Evolutionary conservation across 257 asterid genomes (phyloP).

Genomic region (Striga asiatica): DNA sequence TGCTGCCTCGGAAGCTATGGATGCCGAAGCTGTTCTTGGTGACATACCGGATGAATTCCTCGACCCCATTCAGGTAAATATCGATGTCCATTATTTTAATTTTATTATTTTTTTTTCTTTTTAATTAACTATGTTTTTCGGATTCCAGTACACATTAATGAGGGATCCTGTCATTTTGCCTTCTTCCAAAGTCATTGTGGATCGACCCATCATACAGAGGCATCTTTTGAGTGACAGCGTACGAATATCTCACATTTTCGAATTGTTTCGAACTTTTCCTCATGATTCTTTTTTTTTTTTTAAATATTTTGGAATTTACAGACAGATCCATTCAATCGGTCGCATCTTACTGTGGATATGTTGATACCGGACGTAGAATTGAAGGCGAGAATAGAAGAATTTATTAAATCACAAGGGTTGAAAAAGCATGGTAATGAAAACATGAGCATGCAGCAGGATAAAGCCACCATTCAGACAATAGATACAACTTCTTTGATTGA

Average conservation of each 20-base stretch:
- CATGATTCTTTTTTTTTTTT: neutral
- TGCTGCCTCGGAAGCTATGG: slow-evolving; percentile 87
- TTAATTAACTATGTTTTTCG: slow-evolving; percentile 12
- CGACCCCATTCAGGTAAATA: slow-evolving; percentile 87
- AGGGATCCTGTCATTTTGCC: slow-evolving; percentile 93
- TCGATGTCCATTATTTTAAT: neutral
- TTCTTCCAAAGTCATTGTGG: slow-evolving; percentile 66
- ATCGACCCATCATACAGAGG: slow-evolving; percentile 88
- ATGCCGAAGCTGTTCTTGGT: slow-evolving; percentile 92
- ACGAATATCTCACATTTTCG: no score
- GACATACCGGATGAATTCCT: slow-evolving; percentile 99
- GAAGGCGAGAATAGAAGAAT: slow-evolving; percentile 75
- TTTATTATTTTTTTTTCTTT: neutral
- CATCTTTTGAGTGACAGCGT: slow-evolving; percentile 85
- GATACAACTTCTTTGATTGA: slow-evolving; percentile 53
- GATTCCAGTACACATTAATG: slow-evolving; percentile 81
- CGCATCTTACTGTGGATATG: slow-evolving; percentile 87
- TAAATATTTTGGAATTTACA: slow-evolving; percentile 31
- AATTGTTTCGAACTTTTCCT: no score
- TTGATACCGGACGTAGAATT: slow-evolving; percentile 70
- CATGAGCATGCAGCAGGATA: slow-evolving; percentile 32
- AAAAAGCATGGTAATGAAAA: slow-evolving; percentile 32
- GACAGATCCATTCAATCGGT: slow-evolving; percentile 95
- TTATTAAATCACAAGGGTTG: slow-evolving; percentile 40
- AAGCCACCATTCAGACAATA: slow-evolving; percentile 60